A percentile compares a stretch with the other conserved stretches of the same genome.
Evolutionary conservation across 2,329 filamentous ascomycete genomes (phyloP).

Genomic region (Talaromyces albobiverticillius): DNA sequence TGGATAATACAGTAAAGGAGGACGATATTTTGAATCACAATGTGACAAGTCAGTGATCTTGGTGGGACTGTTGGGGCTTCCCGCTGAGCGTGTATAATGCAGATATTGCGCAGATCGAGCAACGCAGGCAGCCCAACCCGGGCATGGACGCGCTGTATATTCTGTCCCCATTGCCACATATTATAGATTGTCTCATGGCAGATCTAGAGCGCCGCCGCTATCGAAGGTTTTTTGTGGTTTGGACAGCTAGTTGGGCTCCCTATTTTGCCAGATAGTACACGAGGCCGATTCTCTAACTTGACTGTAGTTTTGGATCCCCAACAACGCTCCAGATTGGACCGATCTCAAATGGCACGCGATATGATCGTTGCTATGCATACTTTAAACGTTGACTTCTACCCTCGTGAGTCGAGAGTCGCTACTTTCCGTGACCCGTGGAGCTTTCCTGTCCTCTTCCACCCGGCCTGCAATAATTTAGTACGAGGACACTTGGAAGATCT

Average conservation of each 20-base stretch:
- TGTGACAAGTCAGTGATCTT: conserved; percentile 71
- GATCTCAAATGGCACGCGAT: conserved; percentile 64
- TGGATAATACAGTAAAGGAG: conserved; percentile 88
- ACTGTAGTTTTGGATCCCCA: conserved; percentile 63
- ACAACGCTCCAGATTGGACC: conserved; percentile 71
- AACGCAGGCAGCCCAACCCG: conserved; percentile 74
- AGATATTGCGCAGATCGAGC: conserved; percentile 95
- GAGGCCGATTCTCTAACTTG: background rate
- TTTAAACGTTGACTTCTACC: conserved; percentile 83
- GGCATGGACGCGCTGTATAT: conserved; percentile 96
- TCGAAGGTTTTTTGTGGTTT: conserved; percentile 74
- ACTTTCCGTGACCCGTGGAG: conserved; percentile 95
- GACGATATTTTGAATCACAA: conserved; percentile 97
- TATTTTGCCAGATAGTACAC: background rate
- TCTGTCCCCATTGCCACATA: conserved; percentile 78
- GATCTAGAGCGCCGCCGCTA: conserved; percentile 87
- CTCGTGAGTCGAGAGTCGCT: conserved; percentile 84
- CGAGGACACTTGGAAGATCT: conserved; percentile 77
- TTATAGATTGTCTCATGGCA: conserved; percentile 89
- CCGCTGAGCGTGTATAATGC: conserved; percentile 17
- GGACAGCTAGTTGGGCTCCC: conserved; percentile 63
- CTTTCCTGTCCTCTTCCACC: conserved; percentile 89
- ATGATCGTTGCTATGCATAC: conserved; percentile 78
- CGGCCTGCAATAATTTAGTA: conserved; percentile 80
- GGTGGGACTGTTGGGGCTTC: conserved; percentile 14